A percentile compares a stretch with the other conserved stretches of the same genome.
phyloP scores from a whole-genome alignment of 2,329 filamentous ascomycete genomes.

The Moelleriella libera region DNA sequence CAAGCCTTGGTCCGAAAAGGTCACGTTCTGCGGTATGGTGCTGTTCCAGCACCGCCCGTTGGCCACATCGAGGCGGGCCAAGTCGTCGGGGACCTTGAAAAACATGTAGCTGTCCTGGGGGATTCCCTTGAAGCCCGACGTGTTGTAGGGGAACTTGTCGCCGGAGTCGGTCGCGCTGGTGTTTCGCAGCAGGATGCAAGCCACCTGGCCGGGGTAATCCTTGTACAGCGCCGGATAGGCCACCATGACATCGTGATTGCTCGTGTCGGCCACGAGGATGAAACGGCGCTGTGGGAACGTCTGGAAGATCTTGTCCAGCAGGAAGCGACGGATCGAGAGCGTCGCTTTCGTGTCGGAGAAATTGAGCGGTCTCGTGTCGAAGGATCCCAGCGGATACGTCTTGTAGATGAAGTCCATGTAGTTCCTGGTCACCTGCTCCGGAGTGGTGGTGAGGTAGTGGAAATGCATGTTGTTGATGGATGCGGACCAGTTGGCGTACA shows the following conservation, averaged over 20 bases:
- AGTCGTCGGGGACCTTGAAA: constrained; percentile 57
- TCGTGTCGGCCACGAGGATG: constrained; percentile 62
- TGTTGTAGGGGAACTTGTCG: constrained; percentile 64
- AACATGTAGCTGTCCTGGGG: constrained; percentile 64
- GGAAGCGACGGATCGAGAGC: constrained; percentile 52
- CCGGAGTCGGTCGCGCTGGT: constrained; percentile 52
- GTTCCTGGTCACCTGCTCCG: constrained; percentile 61
- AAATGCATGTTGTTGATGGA: constrained; percentile 57
- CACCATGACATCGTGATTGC: constrained; percentile 63
- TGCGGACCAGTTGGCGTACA: constrained; percentile 64
- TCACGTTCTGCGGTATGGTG: constrained; percentile 54
- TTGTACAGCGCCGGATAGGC: constrained; percentile 46
- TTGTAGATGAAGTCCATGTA: constrained; percentile 75
- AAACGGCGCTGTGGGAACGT: constrained; percentile 66
- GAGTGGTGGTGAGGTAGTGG: constrained; percentile 70
- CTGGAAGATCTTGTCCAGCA: constrained; percentile 58
- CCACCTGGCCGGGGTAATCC: constrained; percentile 56
- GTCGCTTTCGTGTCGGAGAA: constrained; percentile 65
- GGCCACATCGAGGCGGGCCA: constrained; percentile 49
- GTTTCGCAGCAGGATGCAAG: constrained; percentile 67
- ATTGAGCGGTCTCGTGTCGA: constrained; percentile 67
- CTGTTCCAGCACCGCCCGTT: constrained; percentile 55
- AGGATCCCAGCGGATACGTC: constrained; percentile 63
- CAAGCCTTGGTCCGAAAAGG: constrained; percentile 50
- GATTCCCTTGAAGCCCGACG: constrained; percentile 52